Base-by-base conservation (phyloP, 768 basidiomycete species). In the Xerocomus spinulosus region DNA sequence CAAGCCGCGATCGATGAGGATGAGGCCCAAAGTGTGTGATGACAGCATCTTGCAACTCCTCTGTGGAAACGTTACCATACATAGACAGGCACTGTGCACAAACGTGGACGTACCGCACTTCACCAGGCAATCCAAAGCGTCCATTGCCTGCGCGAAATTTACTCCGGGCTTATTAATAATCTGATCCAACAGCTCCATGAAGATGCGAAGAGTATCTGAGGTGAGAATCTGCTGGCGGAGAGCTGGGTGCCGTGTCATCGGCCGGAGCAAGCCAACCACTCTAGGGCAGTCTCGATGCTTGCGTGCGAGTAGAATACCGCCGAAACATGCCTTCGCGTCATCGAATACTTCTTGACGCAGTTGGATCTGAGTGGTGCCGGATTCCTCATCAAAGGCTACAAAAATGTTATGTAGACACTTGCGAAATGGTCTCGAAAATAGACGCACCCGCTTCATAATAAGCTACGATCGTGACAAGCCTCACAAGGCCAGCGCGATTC, bases 241-340 rank as follows among this genome's bases (percentile, higher is more conserved):
- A 8, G n/a, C 29, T 26, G 32, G 17, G 14, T 40, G 43, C 7
- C 32, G 21, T 40, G 43, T 44, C 38, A 44, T 15, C 15, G 49
- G 29, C 10, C 26, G 6, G 6, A 28, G 26, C 8, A 50, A 42
- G 4, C 32, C 43, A 26, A 34, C 17, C 3, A 42, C 49, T 44
- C 49, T 45, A 9, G 26, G 21, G 14, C 43, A 44, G 32, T 40
- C 42, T 34, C 30, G 42, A 43, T n/a, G 21, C 42, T 24, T 23
- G 20, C 7, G 42, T 4, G 29, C 6, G 7, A 20, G 17, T 5
- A 42, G 20, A 13, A 42, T 32, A 10, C 30, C 23, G 4, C 7
- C 14, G 15, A 33, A 33, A 24, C 42, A 33, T 23, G 20, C 23
- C 32, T 24, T 43, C 4, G 30, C 42, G 13, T 43, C 30, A 28